These are phyloP conservation scores for Zangia roseola DNA, from an alignment of 768 basidiomycete genomes.

Conservation along the genomic window DNA sequence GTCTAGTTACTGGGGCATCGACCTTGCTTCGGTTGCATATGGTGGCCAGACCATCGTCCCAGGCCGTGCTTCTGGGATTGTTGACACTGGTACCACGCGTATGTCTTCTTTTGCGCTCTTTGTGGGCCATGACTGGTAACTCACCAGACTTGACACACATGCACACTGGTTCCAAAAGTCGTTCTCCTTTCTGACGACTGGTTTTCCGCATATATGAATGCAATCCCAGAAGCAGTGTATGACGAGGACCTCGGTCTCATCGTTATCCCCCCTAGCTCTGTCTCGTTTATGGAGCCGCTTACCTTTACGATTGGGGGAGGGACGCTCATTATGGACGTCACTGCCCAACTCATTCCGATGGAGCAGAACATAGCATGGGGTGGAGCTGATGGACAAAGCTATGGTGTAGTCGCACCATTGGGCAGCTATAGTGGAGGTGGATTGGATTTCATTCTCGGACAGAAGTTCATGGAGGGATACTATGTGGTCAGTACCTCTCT, in stretches of 20 bases:
- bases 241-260: neutral
- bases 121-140: too few relatives aligned
- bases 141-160: too few relatives aligned
- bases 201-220: too few relatives aligned
- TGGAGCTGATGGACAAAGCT: neutral
- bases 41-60: neutral
- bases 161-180: too few relatives aligned
- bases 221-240: too few relatives aligned
- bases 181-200: too few relatives aligned
- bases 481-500: slow-evolving; percentile 6
- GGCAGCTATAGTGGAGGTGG: neutral
- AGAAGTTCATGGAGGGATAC: slow-evolving; percentile 15
- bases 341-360: slow-evolving; percentile 9
- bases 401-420: slow-evolving; percentile 7
- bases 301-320: slow-evolving; percentile 3
- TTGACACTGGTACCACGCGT: neutral
- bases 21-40: neutral
- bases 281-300: slow-evolving; percentile 7
- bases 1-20: neutral
- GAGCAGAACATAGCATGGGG: slow-evolving; percentile 10
- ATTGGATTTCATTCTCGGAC: slow-evolving; percentile 4
- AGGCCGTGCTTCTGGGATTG: neutral
- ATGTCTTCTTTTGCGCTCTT: too few relatives aligned
- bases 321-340: slow-evolving; percentile 3
- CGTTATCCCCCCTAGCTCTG: slow-evolving; percentile 6